Percentiles rank a stretch among this genome's conserved stretches.
Conservation (phyloP, 192 early-diverging fungal genomes). For the Diversispora epigaea region DNA sequence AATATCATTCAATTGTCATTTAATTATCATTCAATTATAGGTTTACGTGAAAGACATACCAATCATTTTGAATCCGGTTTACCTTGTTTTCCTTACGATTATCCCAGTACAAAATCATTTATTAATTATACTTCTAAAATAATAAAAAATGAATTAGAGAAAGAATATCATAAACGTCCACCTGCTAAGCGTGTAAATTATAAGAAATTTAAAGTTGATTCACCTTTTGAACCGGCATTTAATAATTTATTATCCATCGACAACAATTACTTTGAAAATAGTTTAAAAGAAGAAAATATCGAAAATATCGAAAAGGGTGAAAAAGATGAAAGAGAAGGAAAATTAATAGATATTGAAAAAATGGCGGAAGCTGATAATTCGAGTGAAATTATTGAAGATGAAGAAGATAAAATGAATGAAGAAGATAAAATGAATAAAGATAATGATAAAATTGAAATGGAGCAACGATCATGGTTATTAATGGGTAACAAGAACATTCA, state of each 20-base stretch:
- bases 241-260: neutral
- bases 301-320: too few species aligned
- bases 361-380: neutral
- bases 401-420: neutral
- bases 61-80: slow-evolving; percentile 76
- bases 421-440: neutral
- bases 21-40: slow-evolving; percentile 3
- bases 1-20: neutral
- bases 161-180: slow-evolving; percentile 66
- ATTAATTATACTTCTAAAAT: slow-evolving; percentile 42
- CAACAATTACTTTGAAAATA: too few species aligned
- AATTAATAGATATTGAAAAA: neutral
- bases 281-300: too few species aligned
- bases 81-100: slow-evolving; percentile 83
- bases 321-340: too few species aligned
- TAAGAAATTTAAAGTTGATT: slow-evolving; percentile 58
- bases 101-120: slow-evolving; percentile 72
- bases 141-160: slow-evolving; percentile 43
- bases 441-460: neutral
- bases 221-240: slow-evolving; percentile 77
- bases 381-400: neutral
- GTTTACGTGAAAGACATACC: slow-evolving; percentile 63
- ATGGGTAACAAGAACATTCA: neutral
- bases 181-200: slow-evolving; percentile 83
- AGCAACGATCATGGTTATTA: too few species aligned